A percentile compares a stretch with the other conserved stretches of the same genome.
Evolutionary conservation across 164 flowering plant genomes (phyloP).

Genomic region (Taxillus chinensis): DNA sequence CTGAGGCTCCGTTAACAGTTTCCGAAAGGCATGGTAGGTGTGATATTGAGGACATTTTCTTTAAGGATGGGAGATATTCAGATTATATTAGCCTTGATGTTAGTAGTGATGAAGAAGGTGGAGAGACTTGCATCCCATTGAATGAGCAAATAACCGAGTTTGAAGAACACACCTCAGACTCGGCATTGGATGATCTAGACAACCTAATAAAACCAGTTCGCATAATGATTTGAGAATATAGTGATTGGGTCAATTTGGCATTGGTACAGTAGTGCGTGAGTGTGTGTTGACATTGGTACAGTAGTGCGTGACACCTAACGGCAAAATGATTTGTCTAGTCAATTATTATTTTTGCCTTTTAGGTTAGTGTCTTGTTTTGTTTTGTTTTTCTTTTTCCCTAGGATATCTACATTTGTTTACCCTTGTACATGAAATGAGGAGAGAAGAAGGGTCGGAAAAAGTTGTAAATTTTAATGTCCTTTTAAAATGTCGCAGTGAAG

Average conservation of each 20-base stretch:
- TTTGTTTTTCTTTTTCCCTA: no score
- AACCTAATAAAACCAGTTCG: conserved; percentile 44
- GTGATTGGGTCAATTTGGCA: not conserved
- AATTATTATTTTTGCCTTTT: not conserved
- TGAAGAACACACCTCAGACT: conserved; percentile 16
- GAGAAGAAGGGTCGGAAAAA: no score
- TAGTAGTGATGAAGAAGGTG: conserved; percentile 35
- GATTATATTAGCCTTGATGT: conserved; percentile 65
- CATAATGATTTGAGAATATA: conserved; percentile 18
- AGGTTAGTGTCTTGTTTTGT: not conserved
- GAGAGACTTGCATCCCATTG: conserved; percentile 9
- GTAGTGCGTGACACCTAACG: not conserved
- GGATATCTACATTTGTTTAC: no score
- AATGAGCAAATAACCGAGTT: conserved; percentile 9
- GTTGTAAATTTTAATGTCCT: no score
- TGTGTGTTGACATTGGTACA: no score
- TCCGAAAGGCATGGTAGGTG: conserved; percentile 16
- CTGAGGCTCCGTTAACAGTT: conserved; percentile 14
- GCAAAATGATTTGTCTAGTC: not conserved
- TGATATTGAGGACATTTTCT: conserved; percentile 19
- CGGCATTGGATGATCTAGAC: conserved; percentile 28
- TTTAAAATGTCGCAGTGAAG: no score
- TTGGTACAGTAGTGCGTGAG: not conserved
- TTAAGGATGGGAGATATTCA: conserved; percentile 24
- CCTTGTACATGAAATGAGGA: no score